Evolutionary conservation across 2,329 filamentous ascomycete species (phyloP), one percentile per base, ranked within the genome.

Genomic region (Bipolaris victoriae): DNA sequence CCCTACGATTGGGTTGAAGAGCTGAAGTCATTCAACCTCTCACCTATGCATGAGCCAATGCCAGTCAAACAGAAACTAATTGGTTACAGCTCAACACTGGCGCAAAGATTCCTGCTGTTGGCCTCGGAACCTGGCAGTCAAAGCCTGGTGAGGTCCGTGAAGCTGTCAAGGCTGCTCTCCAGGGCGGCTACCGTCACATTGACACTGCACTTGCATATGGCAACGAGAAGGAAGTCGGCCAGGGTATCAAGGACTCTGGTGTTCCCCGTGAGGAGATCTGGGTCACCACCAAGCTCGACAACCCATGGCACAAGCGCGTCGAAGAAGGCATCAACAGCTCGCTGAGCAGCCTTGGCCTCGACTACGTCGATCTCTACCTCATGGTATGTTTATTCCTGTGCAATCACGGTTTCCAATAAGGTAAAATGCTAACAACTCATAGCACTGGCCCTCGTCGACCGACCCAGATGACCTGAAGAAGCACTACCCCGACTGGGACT

Each of bases 271-370:
- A 86, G 64, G 79, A 88, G 75, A 86, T 92, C 68, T 92, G 84
- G 80, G 81, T 93, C 60, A 94, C 91, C 50, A 92, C 90, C 67
- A 96, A 95, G 83, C 85, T 94, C 52, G 86, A 91, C 82, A 92
- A 93, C 83, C 84, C 88, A 49, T 90, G 88, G 84, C 90, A 92
- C 79, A 74, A 75, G 63, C 70, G 74, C 31, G 88, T 90, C 15
- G 79, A 84, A 57, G 77, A 82, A 62, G 87, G 87, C 60, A 82
- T 87, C 46, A 80, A 83, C 61, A 81, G 84, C 39, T 87, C 87
- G 40, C 79, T 90, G 50, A 82, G 86, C 70, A 82, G 86, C 67
- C 82, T 90, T 66, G 83, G 81, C 11, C 78, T 88, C 37, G 87
- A 88, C 57, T 90, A 90, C 70, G 79, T 91, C 55, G 88, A 91